Base-by-base conservation (phyloP, 805 yeast species). In the Debaryomyces hansenii region DNA sequence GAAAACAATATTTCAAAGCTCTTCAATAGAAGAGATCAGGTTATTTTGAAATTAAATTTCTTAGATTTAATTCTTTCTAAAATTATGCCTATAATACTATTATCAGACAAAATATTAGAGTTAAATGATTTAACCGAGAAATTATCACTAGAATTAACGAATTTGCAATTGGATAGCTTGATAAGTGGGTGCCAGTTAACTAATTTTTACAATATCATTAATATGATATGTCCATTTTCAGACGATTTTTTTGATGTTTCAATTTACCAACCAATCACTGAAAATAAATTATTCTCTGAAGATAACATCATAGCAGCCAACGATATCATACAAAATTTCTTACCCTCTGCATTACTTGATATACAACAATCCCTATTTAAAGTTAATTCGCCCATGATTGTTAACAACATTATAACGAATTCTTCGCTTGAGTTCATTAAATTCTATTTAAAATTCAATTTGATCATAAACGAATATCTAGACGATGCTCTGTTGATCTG, bases 191-290 rank as follows among this genome's bases (percentile, higher is more conserved):
- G 87, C 20, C 79, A 79, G 0, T 62, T 86, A 28, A 70, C 69
- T n/a, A 79, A 84, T 45, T 81, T 78, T 53, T 80, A 74, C 59
- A 86, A 84, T 57, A 63, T 86, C 41, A 70, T 85, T 47, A 83
- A 84, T 56, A 82, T 86, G 85, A 83, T 87, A n/a, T 83, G 80
- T 62, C 85, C 87, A 11, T 63, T 84, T 15, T 74, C 67, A 18
- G 87, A 82, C 43, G 81, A 82, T 21, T 68, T 71, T 44, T 79
- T 79, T 50, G 84, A 85, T 44, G 80, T 79, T 27, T 75, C 80
- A 18, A 74, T 85, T 58, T 87, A 87, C 60, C 70, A 80, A 47
- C 85, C 91, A 1, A 75, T 85, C 14, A 64, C 66, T 2, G 90
- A 85, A 52, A 85, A 85, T 59, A 77, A 79, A 52, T 56, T 81